Evolutionary conservation across 2,329 filamentous ascomycete species (phyloP), one percentile per base, ranked within the genome.

Genomic region (Aspergillus felis): DNA sequence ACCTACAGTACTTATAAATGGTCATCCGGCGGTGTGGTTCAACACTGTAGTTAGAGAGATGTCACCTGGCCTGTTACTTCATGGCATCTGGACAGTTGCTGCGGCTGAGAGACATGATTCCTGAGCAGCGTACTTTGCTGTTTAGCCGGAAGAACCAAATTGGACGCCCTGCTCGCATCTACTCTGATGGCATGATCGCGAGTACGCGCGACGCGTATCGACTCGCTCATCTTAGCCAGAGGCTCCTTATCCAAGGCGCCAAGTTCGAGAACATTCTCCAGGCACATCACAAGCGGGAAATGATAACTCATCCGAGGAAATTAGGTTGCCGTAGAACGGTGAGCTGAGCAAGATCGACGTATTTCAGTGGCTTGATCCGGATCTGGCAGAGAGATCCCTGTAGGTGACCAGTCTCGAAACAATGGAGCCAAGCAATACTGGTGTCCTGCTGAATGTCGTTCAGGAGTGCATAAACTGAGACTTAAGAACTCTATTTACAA

Each of bases 371-470:
- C 32, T 65, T 20, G 14, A 49, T 9, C 60, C 61, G 10, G 32
- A 44, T 8, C 59, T 76, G 76, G 63, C 71, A 68, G 29, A 57
- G 74, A 44, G 62, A 4, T 70, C 62, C 67, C 67, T 72, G 53
- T 73, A 71, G 63, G 76, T 73, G 63, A 64, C 67, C 71, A 78
- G 78, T 54, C 77, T 17, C 38, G 32, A 41, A 55, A 28, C 8
- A 55, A 53, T 38, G 28, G 41, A 55, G 41, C n/a, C 35, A 25
- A 50, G 49, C 4, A 52, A 44, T 57, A 57, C 49, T 1, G 49
- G 60, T 29, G 58, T 65, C 53, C 66, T 61, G 20, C 41, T 3
- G 42, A 3, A 46, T 14, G 20, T 46, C 20, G 22, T 46, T 2
- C 42, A 25, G 41, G n/a, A 12, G n/a, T 46, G 42, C 42, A 46